These are phyloP conservation scores for Plantago lanceolata DNA, from an alignment of 305 asterid species.

Conservation along the genomic window DNA sequence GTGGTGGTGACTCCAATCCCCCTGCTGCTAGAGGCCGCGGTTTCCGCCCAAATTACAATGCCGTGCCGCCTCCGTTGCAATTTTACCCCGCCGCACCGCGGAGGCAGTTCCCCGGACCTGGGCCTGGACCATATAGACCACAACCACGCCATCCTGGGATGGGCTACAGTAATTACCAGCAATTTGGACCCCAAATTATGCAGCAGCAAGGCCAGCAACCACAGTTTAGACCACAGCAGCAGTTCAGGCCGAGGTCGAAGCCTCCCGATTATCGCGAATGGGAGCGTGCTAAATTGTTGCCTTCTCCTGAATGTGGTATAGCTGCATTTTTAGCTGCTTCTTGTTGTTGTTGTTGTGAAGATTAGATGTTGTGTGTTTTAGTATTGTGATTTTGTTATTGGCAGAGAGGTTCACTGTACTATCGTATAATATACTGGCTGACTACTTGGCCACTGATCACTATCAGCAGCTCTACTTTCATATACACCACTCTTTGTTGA, in stretches of 20 bases:
- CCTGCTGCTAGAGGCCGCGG: constrained; percentile 44
- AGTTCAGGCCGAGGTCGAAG: constrained; percentile 51
- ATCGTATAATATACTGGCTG: constrained; percentile 91
- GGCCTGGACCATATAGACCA: constrained; percentile 19
- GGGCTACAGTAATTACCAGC: constrained; percentile 12
- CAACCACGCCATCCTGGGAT: constrained; percentile 29
- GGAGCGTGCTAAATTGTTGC: constrained; percentile 58
- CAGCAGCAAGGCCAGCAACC: constrained; percentile 45
- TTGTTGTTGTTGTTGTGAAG: not conserved
- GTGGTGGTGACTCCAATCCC: constrained; percentile 59
- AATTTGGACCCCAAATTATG: not conserved
- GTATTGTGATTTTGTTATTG: constrained; percentile 22
- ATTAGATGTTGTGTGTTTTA: not conserved
- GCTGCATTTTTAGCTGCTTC: not conserved
- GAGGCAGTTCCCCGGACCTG: constrained; percentile 23
- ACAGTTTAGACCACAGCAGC: constrained; percentile 41
- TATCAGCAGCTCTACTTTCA: constrained; percentile 70
- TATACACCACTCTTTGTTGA: constrained; percentile 69
- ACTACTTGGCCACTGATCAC: constrained; percentile 72
- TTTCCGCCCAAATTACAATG: constrained; percentile 36
- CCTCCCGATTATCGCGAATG: constrained; percentile 72
- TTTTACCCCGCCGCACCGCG: constrained; percentile 28
- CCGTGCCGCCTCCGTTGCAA: constrained; percentile 44
- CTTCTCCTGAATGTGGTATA: constrained; percentile 63
- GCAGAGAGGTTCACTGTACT: constrained; percentile 83